Percentiles rank a stretch among this genome's conserved stretches.
phyloP scores from a whole-genome alignment of 495 filamentous ascomycete genomes.

The Talaromyces wortmannii region DNA sequence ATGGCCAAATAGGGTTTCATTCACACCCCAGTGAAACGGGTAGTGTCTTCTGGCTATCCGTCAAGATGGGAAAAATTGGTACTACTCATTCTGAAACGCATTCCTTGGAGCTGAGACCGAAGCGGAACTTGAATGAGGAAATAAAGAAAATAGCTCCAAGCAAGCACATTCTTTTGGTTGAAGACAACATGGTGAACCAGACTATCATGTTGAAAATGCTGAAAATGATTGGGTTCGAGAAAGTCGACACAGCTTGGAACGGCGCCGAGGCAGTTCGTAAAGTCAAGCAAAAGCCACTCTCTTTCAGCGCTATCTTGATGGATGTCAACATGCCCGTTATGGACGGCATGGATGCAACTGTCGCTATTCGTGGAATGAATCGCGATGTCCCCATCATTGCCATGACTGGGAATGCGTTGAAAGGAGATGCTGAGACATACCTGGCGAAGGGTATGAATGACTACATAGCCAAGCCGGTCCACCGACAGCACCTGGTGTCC shows the following conservation, averaged over 20 bases:
- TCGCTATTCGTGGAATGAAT: slow-evolving; percentile 48
- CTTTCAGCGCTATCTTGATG: slow-evolving; percentile 50
- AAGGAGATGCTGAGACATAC: slow-evolving; percentile 52
- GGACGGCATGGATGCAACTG: slow-evolving; percentile 59
- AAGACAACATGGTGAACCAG: slow-evolving; percentile 59
- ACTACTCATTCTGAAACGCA: not conserved
- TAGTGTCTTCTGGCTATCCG: slow-evolving; percentile 55
- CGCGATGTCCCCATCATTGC: slow-evolving; percentile 52
- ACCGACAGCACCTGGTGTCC: slow-evolving; percentile 33
- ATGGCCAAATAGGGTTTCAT: slow-evolving; percentile 58
- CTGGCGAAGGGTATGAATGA: slow-evolving; percentile 56
- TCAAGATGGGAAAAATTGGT: slow-evolving; percentile 38
- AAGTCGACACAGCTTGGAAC: slow-evolving; percentile 47
- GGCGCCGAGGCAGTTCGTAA: slow-evolving; percentile 50
- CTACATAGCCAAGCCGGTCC: slow-evolving; percentile 55
- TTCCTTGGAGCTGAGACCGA: no score
- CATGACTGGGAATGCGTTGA: slow-evolving; percentile 57
- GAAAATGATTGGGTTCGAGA: slow-evolving; percentile 43
- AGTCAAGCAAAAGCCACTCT: slow-evolving; percentile 39
- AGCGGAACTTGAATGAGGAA: slow-evolving; percentile 8
- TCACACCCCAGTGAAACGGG: slow-evolving; percentile 45
- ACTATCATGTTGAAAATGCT: slow-evolving; percentile 56
- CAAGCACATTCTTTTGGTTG: slow-evolving; percentile 48
- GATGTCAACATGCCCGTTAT: slow-evolving; percentile 72
- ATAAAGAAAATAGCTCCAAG: slow-evolving; percentile 25